Evolutionary conservation across 2,329 filamentous ascomycete genomes (phyloP).

Genomic region (Dothideomycetes sp.): DNA sequence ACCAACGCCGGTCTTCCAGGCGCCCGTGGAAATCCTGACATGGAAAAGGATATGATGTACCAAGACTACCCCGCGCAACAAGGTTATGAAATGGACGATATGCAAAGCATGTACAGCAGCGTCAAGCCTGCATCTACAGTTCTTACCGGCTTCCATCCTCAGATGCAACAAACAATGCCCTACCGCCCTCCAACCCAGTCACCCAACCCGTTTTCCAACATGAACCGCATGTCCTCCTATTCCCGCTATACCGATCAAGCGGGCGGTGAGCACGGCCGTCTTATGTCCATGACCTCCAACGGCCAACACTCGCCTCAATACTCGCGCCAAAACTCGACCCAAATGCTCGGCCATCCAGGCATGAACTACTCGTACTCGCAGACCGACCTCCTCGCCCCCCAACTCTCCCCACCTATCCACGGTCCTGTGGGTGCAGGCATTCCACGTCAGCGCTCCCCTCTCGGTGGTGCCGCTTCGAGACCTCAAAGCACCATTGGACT

Average conservation of each 20-base stretch:
- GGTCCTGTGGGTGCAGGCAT: slow-evolving; percentile 12
- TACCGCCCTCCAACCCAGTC: slow-evolving; percentile 60
- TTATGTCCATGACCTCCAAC: slow-evolving; percentile 41
- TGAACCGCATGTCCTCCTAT: slow-evolving; percentile 61
- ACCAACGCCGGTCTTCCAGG: slow-evolving; percentile 77
- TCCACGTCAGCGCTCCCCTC: slow-evolving; percentile 15
- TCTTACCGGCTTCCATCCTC: slow-evolving; percentile 65
- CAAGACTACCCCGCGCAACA: slow-evolving; percentile 16
- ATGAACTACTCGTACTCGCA: too few relatives aligned
- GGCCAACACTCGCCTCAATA: slow-evolving; percentile 42
- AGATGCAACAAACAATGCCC: slow-evolving; percentile 16
- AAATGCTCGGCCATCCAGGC: slow-evolving; percentile 26
- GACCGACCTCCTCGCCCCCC: slow-evolving; percentile 25
- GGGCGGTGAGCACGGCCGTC: slow-evolving; percentile 31
- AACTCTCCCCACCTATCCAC: slow-evolving; percentile 18
- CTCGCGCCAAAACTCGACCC: slow-evolving; percentile 15
- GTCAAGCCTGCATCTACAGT: slow-evolving; percentile 79
- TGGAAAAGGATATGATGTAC: slow-evolving; percentile 42
- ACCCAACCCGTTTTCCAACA: slow-evolving; percentile 57
- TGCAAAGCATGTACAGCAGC: slow-evolving; percentile 91
- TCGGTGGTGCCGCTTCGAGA: slow-evolving; percentile 4
- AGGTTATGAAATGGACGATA: slow-evolving; percentile 92
- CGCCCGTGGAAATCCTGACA: slow-evolving; percentile 58
- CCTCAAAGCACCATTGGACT: slow-evolving; percentile 8
- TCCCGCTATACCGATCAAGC: slow-evolving; percentile 25